These are phyloP conservation scores for Lanmaoa pseudosensibilis DNA, from an alignment of 768 basidiomycete genomes.

Conservation along the genomic window DNA sequence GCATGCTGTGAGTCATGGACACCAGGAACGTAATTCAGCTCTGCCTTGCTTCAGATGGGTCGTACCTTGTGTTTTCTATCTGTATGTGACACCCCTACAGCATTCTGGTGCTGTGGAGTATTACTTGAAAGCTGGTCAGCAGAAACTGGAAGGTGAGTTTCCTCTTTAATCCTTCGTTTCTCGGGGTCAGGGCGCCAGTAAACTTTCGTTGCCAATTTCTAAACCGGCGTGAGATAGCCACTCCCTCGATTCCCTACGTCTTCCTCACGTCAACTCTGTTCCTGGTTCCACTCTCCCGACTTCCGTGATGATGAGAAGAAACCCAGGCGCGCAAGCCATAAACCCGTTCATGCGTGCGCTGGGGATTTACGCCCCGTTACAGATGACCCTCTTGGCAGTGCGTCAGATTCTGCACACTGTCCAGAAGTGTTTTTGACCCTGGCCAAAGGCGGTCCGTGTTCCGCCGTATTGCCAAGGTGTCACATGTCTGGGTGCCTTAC, in stretches of 20 bases:
- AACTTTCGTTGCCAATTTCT: not conserved
- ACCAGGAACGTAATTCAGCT: not conserved
- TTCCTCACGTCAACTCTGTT: not conserved
- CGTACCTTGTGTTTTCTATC: not conserved
- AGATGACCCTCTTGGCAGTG: not conserved
- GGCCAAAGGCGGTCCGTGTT: not conserved
- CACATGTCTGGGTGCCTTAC: no score
- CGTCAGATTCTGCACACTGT: not conserved
- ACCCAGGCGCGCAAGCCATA: not conserved
- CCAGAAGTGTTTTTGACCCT: not conserved
- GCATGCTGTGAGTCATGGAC: not conserved
- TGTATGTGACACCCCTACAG: not conserved
- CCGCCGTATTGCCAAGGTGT: not conserved
- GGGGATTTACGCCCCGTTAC: not conserved
- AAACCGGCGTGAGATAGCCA: not conserved
- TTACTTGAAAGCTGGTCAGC: not conserved
- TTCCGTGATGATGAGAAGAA: not conserved
- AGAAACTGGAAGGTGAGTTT: not conserved
- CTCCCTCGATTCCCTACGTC: not conserved
- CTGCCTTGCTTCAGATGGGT: no score
- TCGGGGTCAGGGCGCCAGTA: not conserved
- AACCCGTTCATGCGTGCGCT: not conserved
- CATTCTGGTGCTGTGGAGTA: not conserved
- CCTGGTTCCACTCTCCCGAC: not conserved
- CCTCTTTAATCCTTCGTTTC: not conserved